Conservation (phyloP, 2,329 filamentous ascomycete species). For the Cladosporium sp. region DNA sequence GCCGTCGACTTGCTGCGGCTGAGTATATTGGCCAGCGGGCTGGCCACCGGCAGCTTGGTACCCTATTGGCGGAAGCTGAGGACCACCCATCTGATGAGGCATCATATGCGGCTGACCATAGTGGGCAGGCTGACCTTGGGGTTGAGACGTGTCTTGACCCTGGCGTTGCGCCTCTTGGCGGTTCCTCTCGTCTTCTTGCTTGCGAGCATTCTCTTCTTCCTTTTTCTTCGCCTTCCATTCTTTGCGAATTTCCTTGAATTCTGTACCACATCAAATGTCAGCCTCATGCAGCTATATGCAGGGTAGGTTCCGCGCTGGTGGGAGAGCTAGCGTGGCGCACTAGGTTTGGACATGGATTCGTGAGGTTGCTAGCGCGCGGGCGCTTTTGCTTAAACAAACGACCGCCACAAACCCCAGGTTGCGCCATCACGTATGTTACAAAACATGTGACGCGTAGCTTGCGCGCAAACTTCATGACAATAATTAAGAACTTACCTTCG, state of each 20-base stretch:
- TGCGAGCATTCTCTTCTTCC: slow-evolving; percentile 89
- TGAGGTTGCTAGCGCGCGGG: slow-evolving; percentile 35
- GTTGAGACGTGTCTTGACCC: slow-evolving; percentile 53
- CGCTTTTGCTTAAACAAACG: slow-evolving; percentile 31
- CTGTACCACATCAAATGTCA: slow-evolving; percentile 55
- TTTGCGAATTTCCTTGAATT: slow-evolving; percentile 98
- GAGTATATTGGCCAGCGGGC: slow-evolving; percentile 48
- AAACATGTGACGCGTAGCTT: neutral
- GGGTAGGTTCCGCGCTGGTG: slow-evolving; percentile 28
- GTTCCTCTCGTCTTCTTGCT: slow-evolving; percentile 82
- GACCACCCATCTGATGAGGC: slow-evolving; percentile 49
- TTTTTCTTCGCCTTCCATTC: slow-evolving; percentile 99
- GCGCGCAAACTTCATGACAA: neutral
- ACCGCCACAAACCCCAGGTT: slow-evolving; percentile 28
- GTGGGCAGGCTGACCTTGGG: slow-evolving; percentile 53
- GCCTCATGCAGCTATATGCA: slow-evolving; percentile 32
- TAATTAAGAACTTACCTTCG: slow-evolving; percentile 71
- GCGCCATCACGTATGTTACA: neutral
- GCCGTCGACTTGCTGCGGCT: slow-evolving; percentile 49
- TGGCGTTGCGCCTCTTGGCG: slow-evolving; percentile 65
- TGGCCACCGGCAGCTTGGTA: slow-evolving; percentile 52
- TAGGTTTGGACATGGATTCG: slow-evolving; percentile 35
- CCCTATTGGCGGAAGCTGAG: slow-evolving; percentile 55
- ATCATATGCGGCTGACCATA: slow-evolving; percentile 48
- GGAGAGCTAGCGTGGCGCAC: slow-evolving; percentile 35